Evolutionary conservation across 345 rosid genomes (phyloP).

Genomic region (Ricinus communis): DNA sequence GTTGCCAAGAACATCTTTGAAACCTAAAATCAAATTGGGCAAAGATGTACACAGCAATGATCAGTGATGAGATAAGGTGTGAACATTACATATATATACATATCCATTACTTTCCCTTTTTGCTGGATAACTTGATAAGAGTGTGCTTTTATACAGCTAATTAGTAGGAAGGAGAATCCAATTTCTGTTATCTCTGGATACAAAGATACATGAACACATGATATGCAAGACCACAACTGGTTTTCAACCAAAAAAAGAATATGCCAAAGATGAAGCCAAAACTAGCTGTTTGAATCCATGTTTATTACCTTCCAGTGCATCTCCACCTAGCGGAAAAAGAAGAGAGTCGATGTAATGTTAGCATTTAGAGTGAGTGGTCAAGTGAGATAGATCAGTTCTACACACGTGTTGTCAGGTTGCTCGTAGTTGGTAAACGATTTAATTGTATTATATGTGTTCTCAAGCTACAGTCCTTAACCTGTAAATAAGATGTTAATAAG

Average conservation of each 20-base stretch:
- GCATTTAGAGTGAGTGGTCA: constrained; percentile 63
- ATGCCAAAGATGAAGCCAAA: constrained; percentile 35
- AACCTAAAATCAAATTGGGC: background rate
- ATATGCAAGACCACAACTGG: constrained; percentile 27
- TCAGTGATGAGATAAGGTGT: constrained; percentile 20
- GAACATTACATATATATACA: constrained; percentile 36
- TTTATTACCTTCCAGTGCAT: constrained; percentile 39
- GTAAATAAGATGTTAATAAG: constrained; percentile 15
- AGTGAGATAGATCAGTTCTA: constrained; percentile 66
- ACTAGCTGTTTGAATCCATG: constrained; percentile 25
- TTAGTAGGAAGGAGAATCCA: constrained; percentile 25
- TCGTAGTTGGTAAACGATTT: constrained; percentile 44
- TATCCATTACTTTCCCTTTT: constrained; percentile 37
- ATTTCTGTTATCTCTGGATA: constrained; percentile 23
- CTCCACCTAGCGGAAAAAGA: constrained; percentile 38
- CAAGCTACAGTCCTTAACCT: constrained; percentile 87
- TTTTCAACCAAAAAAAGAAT: constrained; percentile 28
- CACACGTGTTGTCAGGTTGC: constrained; percentile 65
- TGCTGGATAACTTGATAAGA: constrained; percentile 21
- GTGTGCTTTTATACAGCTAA: constrained; percentile 32
- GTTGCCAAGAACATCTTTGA: constrained; percentile 18
- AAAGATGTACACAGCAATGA: constrained; percentile 13
- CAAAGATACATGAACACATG: constrained; percentile 14
- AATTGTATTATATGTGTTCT: constrained; percentile 81
- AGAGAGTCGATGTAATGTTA: constrained; percentile 50